Percentiles rank a stretch among this genome's conserved stretches.
Conservation (phyloP, 352 stramenopile species). For the Saprolegnia parasitica region DNA sequence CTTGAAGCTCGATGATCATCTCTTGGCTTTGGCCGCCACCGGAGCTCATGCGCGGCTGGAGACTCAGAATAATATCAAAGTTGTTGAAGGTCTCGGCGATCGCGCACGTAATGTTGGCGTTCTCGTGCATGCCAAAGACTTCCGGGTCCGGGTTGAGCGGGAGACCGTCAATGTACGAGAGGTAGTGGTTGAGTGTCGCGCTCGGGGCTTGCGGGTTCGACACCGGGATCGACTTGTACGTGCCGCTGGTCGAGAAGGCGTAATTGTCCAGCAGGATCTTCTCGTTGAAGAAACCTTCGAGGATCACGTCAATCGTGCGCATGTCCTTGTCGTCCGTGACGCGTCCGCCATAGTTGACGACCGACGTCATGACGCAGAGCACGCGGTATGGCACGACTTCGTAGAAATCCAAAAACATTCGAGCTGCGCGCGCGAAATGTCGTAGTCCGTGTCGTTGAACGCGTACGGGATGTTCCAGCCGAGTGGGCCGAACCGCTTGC, state of each 20-base stretch:
- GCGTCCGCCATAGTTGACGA: conserved; percentile 90
- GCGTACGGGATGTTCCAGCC: conserved; percentile 41
- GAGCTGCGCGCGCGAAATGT: conserved; percentile 38
- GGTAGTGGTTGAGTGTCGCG: conserved; percentile 17
- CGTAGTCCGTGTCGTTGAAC: conserved; percentile 90
- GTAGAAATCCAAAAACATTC: conserved; percentile 88
- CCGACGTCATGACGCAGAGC: conserved; percentile 53
- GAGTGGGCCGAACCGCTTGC: conserved; percentile 31
- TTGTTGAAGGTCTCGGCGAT: conserved; percentile 86
- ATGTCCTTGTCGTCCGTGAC: conserved; percentile 92
- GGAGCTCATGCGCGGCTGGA: conserved; percentile 66
- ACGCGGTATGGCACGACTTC: conserved; percentile 60
- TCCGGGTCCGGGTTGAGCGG: conserved; percentile 87
- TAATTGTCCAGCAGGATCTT: conserved; percentile 42
- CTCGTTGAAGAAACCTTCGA: conserved; percentile 46
- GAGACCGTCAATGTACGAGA: conserved; percentile 28
- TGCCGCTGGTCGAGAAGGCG: conserved; percentile 53
- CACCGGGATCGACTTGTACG: conserved; percentile 76
- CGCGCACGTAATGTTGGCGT: conserved; percentile 92
- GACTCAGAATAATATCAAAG: conserved; percentile 71
- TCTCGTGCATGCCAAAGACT: conserved; percentile 94
- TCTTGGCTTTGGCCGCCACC: conserved; percentile 67
- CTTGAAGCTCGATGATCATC: conserved; percentile 70
- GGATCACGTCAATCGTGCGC: conserved; percentile 43
- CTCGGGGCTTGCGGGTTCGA: conserved; percentile 6